phyloP scores from a whole-genome alignment of 2,329 filamentous ascomycete genomes.

The Aureobasidium lini region DNA sequence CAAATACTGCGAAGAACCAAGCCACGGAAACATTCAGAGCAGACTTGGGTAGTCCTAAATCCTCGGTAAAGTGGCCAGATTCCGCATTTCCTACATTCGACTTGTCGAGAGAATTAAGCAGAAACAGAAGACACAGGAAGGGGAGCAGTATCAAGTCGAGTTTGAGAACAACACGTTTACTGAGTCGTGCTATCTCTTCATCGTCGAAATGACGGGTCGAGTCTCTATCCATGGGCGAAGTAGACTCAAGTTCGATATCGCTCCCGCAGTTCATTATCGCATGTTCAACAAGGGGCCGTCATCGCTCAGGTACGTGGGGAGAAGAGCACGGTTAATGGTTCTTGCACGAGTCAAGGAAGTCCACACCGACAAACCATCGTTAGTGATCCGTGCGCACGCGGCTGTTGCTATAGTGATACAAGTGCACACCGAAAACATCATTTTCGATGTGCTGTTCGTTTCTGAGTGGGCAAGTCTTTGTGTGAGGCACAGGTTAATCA shows the following conservation, averaged over 20 bases:
- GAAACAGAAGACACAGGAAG: slow-evolving; percentile 45
- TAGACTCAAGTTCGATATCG: neutral
- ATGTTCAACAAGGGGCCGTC: neutral
- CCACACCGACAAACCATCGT: neutral
- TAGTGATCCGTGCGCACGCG: neutral
- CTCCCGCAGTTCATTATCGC: neutral
- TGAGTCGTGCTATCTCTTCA: slow-evolving; percentile 15
- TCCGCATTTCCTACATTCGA: slow-evolving; percentile 50
- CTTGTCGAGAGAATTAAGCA: slow-evolving; percentile 48
- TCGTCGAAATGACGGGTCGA: neutral
- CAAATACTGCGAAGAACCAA: slow-evolving; percentile 52
- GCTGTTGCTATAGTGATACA: slow-evolving; percentile 3
- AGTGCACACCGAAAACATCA: neutral
- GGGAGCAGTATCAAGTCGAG: slow-evolving; percentile 45
- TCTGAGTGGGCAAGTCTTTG: slow-evolving; percentile 3
- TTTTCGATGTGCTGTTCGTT: neutral
- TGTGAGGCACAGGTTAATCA: neutral
- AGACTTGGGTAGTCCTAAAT: slow-evolving; percentile 44
- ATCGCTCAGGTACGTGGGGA: neutral
- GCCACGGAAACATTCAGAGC: slow-evolving; percentile 51
- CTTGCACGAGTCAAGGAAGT: slow-evolving; percentile 2
- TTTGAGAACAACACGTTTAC: slow-evolving; percentile 37
- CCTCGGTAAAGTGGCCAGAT: slow-evolving; percentile 51
- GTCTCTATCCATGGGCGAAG: neutral
- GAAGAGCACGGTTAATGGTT: neutral